Percentiles rank a stretch among this genome's conserved stretches.
phyloP scores from a whole-genome alignment of 257 asterid species.

The Dorcoceras hygrometricum region DNA sequence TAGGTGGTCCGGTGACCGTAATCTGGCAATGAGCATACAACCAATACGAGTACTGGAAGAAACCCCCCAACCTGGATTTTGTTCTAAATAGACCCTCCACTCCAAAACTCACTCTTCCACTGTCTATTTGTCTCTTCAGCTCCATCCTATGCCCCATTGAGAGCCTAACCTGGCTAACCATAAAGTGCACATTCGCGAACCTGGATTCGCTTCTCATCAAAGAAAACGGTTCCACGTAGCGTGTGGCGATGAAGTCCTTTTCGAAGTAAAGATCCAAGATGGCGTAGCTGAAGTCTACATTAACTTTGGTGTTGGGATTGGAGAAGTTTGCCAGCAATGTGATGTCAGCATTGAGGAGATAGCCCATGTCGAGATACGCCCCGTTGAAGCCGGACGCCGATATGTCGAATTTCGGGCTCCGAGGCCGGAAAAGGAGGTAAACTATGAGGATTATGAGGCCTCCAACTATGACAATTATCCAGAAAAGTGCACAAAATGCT shows the following conservation, averaged over 20 bases:
- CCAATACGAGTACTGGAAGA: constrained; percentile 74
- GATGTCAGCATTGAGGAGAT: constrained; percentile 73
- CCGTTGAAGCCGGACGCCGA: constrained; percentile 67
- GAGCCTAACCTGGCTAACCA: constrained; percentile 72
- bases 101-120: constrained; percentile 59
- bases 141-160: constrained; percentile 39
- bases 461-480: constrained; percentile 70
- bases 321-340: constrained; percentile 79
- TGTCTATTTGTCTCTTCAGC: constrained; percentile 55
- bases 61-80: constrained; percentile 61
- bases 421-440: constrained; percentile 71
- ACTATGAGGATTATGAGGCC: constrained; percentile 68
- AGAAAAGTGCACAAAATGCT: constrained; percentile 68
- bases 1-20: constrained; percentile 68
- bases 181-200: constrained; percentile 57
- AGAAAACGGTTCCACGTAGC: constrained; percentile 55
- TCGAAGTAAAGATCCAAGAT: constrained; percentile 60
- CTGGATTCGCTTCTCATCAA: constrained; percentile 48
- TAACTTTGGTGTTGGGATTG: constrained; percentile 78
- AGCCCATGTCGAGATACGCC: constrained; percentile 92
- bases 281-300: constrained; percentile 61
- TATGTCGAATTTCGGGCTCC: constrained; percentile 74
- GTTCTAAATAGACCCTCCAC: constrained; percentile 63
- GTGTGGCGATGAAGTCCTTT: constrained; percentile 48
- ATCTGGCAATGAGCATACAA: constrained; percentile 58